These are phyloP conservation scores for Oldenlandia corymbosa DNA, from an alignment of 257 asterid species.

Conservation along the genomic window DNA sequence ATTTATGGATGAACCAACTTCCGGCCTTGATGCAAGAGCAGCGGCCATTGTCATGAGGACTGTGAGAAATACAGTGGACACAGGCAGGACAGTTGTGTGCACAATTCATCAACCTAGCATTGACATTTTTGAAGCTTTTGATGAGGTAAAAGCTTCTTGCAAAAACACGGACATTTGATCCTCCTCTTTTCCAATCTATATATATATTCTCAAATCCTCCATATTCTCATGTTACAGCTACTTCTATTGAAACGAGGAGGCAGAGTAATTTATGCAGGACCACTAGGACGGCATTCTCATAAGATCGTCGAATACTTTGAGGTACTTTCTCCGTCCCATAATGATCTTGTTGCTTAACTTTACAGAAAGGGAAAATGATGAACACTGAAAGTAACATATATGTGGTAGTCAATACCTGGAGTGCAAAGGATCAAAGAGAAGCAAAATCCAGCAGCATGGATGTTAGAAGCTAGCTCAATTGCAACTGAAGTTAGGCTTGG, in stretches of 20 bases:
- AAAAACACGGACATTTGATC: not conserved
- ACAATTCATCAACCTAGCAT: constrained; percentile 91
- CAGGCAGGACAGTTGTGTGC: constrained; percentile 83
- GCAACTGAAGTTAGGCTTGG: constrained; percentile 58
- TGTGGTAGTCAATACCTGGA: constrained; percentile 57
- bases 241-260: constrained; percentile 91
- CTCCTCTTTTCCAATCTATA: too few relatives aligned
- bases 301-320: constrained; percentile 56
- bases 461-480: constrained; percentile 65
- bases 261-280: constrained; percentile 61
- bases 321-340: constrained; percentile 21
- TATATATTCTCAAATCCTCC: not conserved
- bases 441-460: constrained; percentile 86
- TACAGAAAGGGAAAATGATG: too few relatives aligned
- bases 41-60: constrained; percentile 89
- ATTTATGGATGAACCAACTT: constrained; percentile 93
- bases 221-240: constrained; percentile 32
- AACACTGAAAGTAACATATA: too few relatives aligned
- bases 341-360: not conserved
- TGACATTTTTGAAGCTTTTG: constrained; percentile 83
- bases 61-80: constrained; percentile 80
- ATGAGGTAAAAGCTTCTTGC: constrained; percentile 74
- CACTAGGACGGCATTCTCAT: constrained; percentile 75
- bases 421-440: constrained; percentile 67
- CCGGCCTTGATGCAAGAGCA: constrained; percentile 90